Conservation (phyloP, 2,329 filamentous ascomycete species). For the Juglanconis oblonga region DNA sequence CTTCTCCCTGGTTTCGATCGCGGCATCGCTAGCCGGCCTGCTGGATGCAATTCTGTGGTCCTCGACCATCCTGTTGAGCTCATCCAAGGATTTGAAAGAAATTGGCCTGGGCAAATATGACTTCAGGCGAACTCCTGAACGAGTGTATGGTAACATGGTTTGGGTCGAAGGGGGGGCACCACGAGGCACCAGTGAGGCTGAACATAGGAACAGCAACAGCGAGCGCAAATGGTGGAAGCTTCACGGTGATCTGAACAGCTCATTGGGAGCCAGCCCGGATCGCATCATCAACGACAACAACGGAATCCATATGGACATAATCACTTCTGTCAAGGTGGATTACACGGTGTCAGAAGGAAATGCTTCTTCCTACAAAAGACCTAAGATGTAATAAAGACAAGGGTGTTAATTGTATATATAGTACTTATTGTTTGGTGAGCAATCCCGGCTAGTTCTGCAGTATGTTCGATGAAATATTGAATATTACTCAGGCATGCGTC, state of each 20-base stretch:
- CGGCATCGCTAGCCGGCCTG: slow-evolving; percentile 45
- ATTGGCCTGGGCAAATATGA: slow-evolving; percentile 50
- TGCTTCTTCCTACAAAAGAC: neutral
- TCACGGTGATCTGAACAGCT: neutral
- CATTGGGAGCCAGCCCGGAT: neutral
- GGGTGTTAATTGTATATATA: too few species aligned
- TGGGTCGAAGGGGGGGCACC: slow-evolving; percentile 26
- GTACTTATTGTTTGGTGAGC: too few species aligned
- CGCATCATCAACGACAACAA: neutral
- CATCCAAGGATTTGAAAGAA: slow-evolving; percentile 37
- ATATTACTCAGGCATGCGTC: too few species aligned
- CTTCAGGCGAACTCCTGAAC: slow-evolving; percentile 41
- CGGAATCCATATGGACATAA: slow-evolving; percentile 28
- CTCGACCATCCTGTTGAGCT: slow-evolving; percentile 47
- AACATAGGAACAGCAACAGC: neutral
- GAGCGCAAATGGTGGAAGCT: slow-evolving; percentile 12
- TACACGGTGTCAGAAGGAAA: neutral
- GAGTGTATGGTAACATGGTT: slow-evolving; percentile 41
- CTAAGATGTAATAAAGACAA: too few species aligned
- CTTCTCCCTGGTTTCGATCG: neutral
- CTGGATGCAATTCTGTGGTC: slow-evolving; percentile 54
- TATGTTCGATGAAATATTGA: too few species aligned
- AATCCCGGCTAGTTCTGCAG: too few species aligned
- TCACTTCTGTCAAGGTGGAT: slow-evolving; percentile 32
- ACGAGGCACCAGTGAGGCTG: neutral